Base-by-base conservation (phyloP, 306 rosid genomes). In the Trifolium pratense region DNA sequence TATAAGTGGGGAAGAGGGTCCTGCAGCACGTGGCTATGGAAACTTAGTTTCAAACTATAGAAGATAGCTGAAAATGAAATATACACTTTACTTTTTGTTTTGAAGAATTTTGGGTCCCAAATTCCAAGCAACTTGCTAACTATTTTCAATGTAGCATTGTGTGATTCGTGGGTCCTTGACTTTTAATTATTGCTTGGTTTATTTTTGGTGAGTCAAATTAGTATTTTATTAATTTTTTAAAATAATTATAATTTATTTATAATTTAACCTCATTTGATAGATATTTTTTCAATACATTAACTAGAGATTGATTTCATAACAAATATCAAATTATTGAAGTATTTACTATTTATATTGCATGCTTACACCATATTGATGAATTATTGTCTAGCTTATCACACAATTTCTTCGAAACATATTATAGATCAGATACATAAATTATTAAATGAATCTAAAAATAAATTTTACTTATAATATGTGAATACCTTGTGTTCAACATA, bases 21-120 rank as follows among this genome's bases (percentile, higher is more conserved):
- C 84, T 76, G 77, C 71, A 58, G 72, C 87, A 78, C 74, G 86
- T 82, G 85, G 72, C 31, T 20, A 2, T 34, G 66, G 58, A 67
- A 74, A 68, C 18, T n/a, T 61, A 60, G 36, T 63, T 42, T 69
- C 16, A 63, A 32, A 61, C 16, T 42, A 62, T 53, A 40, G 73
- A 29, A 61, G 62, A 75, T 42, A 68, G 42, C 67, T 69, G 6
- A 34, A 34, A 15, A 55, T 10, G n/a, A 42, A 14, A 42, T 21
- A 75, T 52, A 80, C 64, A 23, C 37, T 70, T 57, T 23, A 70
- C 81, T 75, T 75, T 75, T 75, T n/a, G 74, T 37, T 75, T 70
- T 80, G 58, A 80, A 75, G 29, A 20, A 68, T 1, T 61, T 23
- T 43, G 66, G 74, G 78, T 36, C 74, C 77, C 58, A 62, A 66